Evolutionary conservation across 2,329 filamentous ascomycete species (phyloP).

Genomic region (Colletotrichum higginsianum): DNA sequence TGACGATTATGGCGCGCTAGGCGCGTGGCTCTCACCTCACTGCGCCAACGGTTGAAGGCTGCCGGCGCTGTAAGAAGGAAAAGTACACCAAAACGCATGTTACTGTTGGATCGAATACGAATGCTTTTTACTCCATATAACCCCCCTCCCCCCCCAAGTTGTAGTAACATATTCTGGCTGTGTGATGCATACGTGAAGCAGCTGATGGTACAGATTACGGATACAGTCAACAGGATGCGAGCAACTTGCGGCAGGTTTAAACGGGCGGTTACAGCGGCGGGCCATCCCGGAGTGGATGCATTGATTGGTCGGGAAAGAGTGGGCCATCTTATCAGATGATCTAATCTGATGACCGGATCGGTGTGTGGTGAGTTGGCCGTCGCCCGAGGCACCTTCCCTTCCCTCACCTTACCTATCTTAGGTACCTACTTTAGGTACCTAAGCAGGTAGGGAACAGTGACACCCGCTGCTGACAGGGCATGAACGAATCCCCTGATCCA

Average conservation of each 20-base stretch:
- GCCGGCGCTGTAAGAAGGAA: too few relatives aligned
- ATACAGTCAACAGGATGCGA: background rate
- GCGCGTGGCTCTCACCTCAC: background rate
- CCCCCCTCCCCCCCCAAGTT: too few relatives aligned
- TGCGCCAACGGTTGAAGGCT: background rate
- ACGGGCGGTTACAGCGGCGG: conserved; percentile 24
- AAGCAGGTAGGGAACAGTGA: too few relatives aligned
- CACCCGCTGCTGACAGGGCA: conserved; percentile 31
- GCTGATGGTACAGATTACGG: too few relatives aligned
- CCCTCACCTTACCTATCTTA: too few relatives aligned
- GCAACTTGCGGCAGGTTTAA: conserved; percentile 1
- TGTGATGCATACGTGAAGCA: background rate
- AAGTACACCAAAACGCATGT: too few relatives aligned
- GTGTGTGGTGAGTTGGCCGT: background rate
- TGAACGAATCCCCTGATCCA: conserved; percentile 1
- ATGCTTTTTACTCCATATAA: too few relatives aligned
- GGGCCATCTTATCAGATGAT: conserved; percentile 42
- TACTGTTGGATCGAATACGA: background rate
- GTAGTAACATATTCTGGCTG: background rate
- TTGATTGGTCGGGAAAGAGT: conserved; percentile 20
- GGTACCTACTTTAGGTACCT: too few relatives aligned
- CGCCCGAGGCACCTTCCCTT: background rate
- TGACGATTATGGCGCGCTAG: background rate
- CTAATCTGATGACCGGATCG: conserved; percentile 36
- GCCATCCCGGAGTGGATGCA: background rate